Conservation (phyloP, 139 green algal genomes). For the Micractinium conductrix region DNA sequence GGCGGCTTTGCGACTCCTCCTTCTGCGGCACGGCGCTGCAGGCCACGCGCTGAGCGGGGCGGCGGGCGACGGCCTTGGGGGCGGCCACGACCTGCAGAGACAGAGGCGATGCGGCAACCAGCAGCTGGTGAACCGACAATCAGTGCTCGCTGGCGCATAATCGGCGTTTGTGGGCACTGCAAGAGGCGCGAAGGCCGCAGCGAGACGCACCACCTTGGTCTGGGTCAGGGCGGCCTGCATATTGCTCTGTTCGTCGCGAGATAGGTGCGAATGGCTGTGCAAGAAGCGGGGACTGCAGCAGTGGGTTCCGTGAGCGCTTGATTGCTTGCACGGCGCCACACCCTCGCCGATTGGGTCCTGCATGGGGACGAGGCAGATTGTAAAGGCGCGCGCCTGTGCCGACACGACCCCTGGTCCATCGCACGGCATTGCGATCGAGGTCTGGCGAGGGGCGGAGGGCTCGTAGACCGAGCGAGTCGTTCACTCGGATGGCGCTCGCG, state of each 20-base stretch:
- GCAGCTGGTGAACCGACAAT: not conserved
- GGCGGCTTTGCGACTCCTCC: not conserved
- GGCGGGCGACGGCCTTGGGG: not conserved
- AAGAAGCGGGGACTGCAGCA: not conserved
- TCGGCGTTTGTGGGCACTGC: not conserved
- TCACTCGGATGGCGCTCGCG: too few relatives aligned
- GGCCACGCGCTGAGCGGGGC: not conserved
- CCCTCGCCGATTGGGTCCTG: too few relatives aligned
- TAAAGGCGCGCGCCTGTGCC: too few relatives aligned
- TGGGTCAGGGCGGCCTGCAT: too few relatives aligned
- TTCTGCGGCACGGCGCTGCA: not conserved
- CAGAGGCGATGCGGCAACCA: not conserved
- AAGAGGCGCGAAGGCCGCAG: not conserved
- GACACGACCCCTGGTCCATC: too few relatives aligned
- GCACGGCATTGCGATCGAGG: too few relatives aligned
- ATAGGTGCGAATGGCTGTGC: not conserved
- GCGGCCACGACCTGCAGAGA: conserved; percentile 4
- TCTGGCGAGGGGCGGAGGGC: too few relatives aligned
- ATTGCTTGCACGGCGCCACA: too few relatives aligned
- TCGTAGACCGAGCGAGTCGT: too few relatives aligned
- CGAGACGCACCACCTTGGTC: not conserved
- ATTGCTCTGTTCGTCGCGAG: not conserved
- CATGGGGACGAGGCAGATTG: too few relatives aligned
- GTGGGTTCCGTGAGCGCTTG: not conserved
- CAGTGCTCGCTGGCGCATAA: not conserved